Base-by-base conservation (phyloP, 805 yeast species). In the Hanseniaspora guilliermondii region DNA sequence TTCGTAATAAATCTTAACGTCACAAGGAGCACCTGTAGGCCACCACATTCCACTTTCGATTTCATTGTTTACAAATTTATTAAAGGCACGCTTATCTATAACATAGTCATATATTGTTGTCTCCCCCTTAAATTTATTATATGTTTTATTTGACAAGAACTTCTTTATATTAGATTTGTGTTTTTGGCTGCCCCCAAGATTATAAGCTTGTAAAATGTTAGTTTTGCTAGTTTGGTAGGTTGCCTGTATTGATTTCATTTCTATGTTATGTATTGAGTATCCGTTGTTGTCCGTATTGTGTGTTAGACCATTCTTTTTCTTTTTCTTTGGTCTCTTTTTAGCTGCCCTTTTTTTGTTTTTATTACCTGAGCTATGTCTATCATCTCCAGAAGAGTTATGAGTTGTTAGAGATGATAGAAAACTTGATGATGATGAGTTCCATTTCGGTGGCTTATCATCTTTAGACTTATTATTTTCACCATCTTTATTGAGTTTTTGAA, bases 361-460 rank as follows among this genome's bases (percentile, higher is more conserved):
- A 30, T 30, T 30, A 14, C 33, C 12, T 11, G 14, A 2, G 33
- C 12, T 30, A 30, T 30, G 33, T 30, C 12, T 30, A 30, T 9
- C 14, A 4, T 40, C 38, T 33, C 38, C 25, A 42, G 42, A 41
- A n/a, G 53, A 41, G 21, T 32, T 37, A n/a, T 42, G 42, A 17
- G 35, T 19, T 17, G 47, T 19, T 27, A 50, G 17, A 19, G 54
- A 50, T 1, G 48, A 42, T 4, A 50, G 17, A 25, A 50, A 50
- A 8, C 25, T 21, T 3, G 54, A 50, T 3, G 54, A 50, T 6
- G 54, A 42, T 25, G 54, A 35, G 21, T 44, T 44, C 47, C 47
- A 44, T 30, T 44, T 44, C 16, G 47, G 38, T 19, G 16, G 22
- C 35, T 42, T 42, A 16, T 42, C 27, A 19, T 7, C 24, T 25